Evolutionary conservation across 1,284 basidiomycete species (phyloP).

Genomic region (Tausonia pullulans): DNA sequence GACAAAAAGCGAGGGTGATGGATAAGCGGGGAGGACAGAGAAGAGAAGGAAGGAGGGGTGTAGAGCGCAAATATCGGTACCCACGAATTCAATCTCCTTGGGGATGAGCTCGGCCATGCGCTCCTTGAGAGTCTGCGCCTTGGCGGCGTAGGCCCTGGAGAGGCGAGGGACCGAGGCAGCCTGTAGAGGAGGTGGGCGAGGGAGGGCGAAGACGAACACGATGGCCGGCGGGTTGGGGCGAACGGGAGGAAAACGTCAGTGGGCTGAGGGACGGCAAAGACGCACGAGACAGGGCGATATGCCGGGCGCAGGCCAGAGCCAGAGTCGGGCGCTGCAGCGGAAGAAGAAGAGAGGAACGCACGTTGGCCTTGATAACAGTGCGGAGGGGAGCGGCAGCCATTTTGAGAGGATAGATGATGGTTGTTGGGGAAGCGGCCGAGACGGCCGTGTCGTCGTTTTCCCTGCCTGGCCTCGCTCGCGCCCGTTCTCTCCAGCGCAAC

Average conservation of each 20-base stretch:
- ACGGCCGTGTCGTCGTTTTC: no score
- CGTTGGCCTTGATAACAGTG: constrained; percentile 20
- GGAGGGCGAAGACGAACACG: background rate
- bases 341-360: background rate
- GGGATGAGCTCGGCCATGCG: constrained; percentile 84
- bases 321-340: background rate
- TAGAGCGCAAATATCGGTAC: constrained; percentile 18
- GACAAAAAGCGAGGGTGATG: constrained; percentile 18
- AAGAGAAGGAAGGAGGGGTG: background rate
- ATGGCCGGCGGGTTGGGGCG: constrained; percentile 3
- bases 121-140: constrained; percentile 72
- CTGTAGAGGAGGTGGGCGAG: background rate
- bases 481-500: no score
- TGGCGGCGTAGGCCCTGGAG: constrained; percentile 43
- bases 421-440: no score
- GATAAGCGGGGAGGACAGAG: constrained; percentile 7
- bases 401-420: background rate
- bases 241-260: background rate
- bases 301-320: background rate
- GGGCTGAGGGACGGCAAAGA: background rate
- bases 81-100: constrained; percentile 69
- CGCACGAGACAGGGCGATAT: background rate
- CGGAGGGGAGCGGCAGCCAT: constrained; percentile 20
- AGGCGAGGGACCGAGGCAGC: constrained; percentile 17
- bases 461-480: no score